A percentile compares a stretch with the other conserved stretches of the same genome.
These are phyloP conservation scores for Aphanoascus verrucosus DNA, from an alignment of 2,329 filamentous ascomycete genomes.

Conservation along the genomic window DNA sequence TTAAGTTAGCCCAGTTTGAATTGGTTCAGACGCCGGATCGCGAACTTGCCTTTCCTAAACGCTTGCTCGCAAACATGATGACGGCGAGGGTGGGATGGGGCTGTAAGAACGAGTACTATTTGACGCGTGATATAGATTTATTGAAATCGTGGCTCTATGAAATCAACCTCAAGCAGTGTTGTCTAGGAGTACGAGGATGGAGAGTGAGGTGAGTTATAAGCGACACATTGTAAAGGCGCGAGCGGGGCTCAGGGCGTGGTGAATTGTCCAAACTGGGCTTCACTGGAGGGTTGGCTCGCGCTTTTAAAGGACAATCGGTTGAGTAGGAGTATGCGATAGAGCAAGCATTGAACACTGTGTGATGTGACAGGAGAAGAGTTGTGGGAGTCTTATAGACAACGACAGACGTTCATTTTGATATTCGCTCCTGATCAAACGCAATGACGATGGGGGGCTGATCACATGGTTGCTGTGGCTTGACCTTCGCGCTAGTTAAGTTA, in stretches of 20 bases:
- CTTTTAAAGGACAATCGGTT: no score
- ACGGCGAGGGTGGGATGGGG: background rate
- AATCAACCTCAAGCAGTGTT: no score
- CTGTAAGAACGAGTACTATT: background rate
- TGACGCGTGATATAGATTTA: background rate
- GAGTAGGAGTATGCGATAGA: no score
- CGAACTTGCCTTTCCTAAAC: slow-evolving; percentile 35
- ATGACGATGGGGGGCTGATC: background rate
- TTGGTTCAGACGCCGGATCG: background rate
- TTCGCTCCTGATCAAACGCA: background rate
- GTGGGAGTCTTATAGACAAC: no score
- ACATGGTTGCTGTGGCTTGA: background rate
- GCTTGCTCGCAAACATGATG: slow-evolving; percentile 43
- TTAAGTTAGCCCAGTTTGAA: slow-evolving; percentile 18
- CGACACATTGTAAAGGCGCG: no score
- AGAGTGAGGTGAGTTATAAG: background rate
- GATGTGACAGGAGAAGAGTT: no score
- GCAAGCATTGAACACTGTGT: no score
- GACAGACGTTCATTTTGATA: no score
- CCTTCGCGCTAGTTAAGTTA: background rate
- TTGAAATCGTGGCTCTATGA: background rate
- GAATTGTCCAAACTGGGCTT: no score
- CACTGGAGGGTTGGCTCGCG: no score
- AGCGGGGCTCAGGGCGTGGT: no score
- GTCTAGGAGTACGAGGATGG: background rate